Evolutionary conservation across 2,329 filamentous ascomycete species (phyloP).

Genomic region (Colletotrichum limetticola): DNA sequence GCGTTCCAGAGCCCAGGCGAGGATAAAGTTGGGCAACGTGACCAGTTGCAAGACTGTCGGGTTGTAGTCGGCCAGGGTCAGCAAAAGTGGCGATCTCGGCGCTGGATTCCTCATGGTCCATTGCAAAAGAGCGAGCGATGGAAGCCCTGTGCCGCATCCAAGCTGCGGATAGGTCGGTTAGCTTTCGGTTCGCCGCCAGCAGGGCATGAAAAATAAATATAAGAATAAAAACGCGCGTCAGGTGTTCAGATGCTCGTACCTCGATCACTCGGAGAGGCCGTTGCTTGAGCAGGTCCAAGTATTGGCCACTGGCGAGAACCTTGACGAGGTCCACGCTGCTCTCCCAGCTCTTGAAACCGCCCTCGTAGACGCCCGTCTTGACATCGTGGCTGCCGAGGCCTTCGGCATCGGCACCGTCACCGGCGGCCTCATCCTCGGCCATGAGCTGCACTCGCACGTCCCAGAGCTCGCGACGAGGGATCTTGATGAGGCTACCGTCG

Average conservation of each 20-base stretch:
- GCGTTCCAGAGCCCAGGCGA: conserved; percentile 71
- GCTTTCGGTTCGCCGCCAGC: conserved; percentile 31
- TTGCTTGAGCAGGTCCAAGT: conserved; percentile 44
- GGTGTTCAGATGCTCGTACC: conserved; percentile 51
- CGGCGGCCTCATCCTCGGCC: conserved; percentile 68
- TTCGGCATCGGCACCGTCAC: conserved; percentile 53
- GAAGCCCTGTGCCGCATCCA: conserved; percentile 82
- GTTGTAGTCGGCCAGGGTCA: conserved; percentile 84
- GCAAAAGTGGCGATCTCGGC: conserved; percentile 54
- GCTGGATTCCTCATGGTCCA: conserved; percentile 55
- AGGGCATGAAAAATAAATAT: too few relatives aligned
- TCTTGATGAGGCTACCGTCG: conserved; percentile 59
- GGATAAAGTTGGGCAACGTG: conserved; percentile 80
- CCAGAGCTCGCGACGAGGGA: conserved; percentile 83
- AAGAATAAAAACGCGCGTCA: conserved; percentile 7
- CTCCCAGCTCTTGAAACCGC: conserved; percentile 91
- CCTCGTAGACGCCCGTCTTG: conserved; percentile 85
- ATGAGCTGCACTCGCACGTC: conserved; percentile 85
- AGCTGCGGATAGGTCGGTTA: conserved; percentile 60
- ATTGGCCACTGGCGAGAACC: conserved; percentile 62
- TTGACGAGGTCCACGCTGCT: conserved; percentile 84
- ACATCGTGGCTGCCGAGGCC: conserved; percentile 78
- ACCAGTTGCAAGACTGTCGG: conserved; percentile 80
- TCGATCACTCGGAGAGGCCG: conserved; percentile 61
- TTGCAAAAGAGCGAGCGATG: conserved; percentile 77